Base-by-base conservation (phyloP, 805 yeast species). In the Cyberlindnera mrakii region DNA sequence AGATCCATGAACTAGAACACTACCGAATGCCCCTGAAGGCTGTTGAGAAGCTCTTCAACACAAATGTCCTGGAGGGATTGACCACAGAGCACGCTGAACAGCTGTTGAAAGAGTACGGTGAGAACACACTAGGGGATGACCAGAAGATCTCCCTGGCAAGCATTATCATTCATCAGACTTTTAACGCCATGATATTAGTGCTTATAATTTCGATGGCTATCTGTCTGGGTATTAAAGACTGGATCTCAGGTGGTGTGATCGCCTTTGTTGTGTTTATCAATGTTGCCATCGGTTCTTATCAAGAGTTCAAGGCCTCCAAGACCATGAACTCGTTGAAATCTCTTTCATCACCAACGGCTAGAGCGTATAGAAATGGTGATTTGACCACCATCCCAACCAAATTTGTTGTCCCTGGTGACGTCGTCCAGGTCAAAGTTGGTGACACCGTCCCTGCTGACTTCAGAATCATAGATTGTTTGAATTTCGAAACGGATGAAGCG, bases 171-270 rank as follows among this genome's bases (percentile, higher is more conserved):
- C 82, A 81, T 49, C 93, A 84, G 53, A 67, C 79, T 2, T 79
- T 79, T 60, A 84, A 84, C 57, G 91, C 93, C 37, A 84, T 84
- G 93, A 79, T 83, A 39, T 62, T 84, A 49, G 91, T 84, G 8
- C 68, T 83, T 50, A 63, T 83, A 41, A 80, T 82, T 31, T 77
- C 87, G 15, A 76, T 80, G 84, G 60, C 78, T 17, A 81, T 84
- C 40, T 80, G 90, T 5, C 70, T 83, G 39, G 89, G 83, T 17
- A 81, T 85, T 50, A 69, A 71, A 45, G 91, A 85, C 59, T 84
- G 86, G 83, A 85, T 84, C 50, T 79, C 87, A 8, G 93, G 89
- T 39, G 93, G 91, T 42, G 91, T 85, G 30, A 81, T 84, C 57
- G 79, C 77, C 1, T 81, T 75, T 37, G 90, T 85, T 19, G 77